Evolutionary conservation across 1,284 basidiomycete genomes (phyloP), one percentile per base, ranked within the genome.

Genomic region (Coniophora puteana): DNA sequence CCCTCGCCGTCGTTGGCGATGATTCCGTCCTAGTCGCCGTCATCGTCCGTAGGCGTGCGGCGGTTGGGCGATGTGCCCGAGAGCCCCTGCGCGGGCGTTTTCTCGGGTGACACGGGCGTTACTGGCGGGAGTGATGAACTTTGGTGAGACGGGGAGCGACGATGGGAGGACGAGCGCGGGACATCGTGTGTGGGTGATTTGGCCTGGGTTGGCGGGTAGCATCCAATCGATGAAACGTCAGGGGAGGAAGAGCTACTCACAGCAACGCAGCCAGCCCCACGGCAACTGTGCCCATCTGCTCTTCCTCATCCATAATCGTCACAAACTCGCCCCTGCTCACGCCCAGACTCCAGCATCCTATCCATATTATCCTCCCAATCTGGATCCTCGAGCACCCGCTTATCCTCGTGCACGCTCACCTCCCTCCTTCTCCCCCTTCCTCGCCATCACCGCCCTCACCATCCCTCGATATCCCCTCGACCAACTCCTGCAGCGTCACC

Each of bases 341-440:
- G 35, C 75, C 80, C 38, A 95, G 56, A 49, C 84, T 77, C 79
- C 47, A 95, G 58, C 22, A 83, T 87, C 49, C 83, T 71, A 2
- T 76, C 79, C 42, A 78, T 55, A 52, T 94, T 94, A 50, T 95
- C 92, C 37, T 89, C 84, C 71, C 89, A 93, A 53, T 96, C 93
- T 5, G 88, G 88, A 55, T 96, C 93, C 50, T 78, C 83, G 40
- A 94, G 63, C 31, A 95, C 65, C 35, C 89, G 74, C 49, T 84
- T 82, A 33, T 88, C 92, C 61, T 97, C 91, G 53, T 86, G 91
- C 17, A 94, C 82, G 46, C 77, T 83, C n/a, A 93, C 81, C 41
- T 92, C 84, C 34, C 80, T 59, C 31, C 48, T 46, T 6, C 61
- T 66, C 0, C 57, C 62, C 10, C 63, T 67, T 20, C 61, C 65